Evolutionary conservation across 140 eudicot species (phyloP).

Genomic region (Cichorium intybus): DNA sequence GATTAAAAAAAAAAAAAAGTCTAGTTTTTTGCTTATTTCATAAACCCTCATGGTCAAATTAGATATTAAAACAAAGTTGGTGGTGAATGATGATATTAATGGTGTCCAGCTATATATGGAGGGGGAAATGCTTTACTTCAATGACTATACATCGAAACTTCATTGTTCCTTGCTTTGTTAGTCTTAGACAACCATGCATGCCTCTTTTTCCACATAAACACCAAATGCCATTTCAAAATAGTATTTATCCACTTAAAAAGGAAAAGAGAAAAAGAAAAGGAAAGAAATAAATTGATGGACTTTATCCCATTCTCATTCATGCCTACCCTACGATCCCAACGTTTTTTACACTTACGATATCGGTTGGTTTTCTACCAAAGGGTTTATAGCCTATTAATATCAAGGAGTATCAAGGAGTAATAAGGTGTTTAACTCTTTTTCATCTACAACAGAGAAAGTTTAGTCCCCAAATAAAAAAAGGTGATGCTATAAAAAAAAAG

Average conservation of each 20-base stretch:
- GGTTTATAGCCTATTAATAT: too few relatives aligned
- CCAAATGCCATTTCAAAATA: conserved; percentile 19
- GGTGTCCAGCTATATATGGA: conserved; percentile 21
- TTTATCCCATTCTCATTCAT: conserved; percentile 18
- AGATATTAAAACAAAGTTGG: not conserved
- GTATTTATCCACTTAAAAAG: conserved; percentile 23
- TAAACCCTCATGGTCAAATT: not conserved
- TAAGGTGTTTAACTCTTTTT: too few relatives aligned
- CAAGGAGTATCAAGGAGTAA: too few relatives aligned
- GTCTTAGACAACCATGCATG: conserved; percentile 34
- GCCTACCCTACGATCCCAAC: conserved; percentile 10
- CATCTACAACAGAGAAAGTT: too few relatives aligned
- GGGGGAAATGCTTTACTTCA: conserved; percentile 23
- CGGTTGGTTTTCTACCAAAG: not conserved
- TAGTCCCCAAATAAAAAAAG: too few relatives aligned
- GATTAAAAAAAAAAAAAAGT: too few relatives aligned
- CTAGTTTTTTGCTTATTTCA: too few relatives aligned
- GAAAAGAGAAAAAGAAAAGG: not conserved
- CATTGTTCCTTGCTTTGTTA: conserved; percentile 18
- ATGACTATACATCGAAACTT: conserved; percentile 11
- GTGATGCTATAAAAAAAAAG: too few relatives aligned
- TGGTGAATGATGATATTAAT: conserved; percentile 17
- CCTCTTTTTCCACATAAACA: conserved; percentile 26
- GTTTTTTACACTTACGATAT: not conserved
- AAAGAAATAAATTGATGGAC: conserved; percentile 11